These are phyloP conservation scores for Trypanosomatidae sp. DNA, from an alignment of 208 protist species.

Conservation along the genomic window DNA sequence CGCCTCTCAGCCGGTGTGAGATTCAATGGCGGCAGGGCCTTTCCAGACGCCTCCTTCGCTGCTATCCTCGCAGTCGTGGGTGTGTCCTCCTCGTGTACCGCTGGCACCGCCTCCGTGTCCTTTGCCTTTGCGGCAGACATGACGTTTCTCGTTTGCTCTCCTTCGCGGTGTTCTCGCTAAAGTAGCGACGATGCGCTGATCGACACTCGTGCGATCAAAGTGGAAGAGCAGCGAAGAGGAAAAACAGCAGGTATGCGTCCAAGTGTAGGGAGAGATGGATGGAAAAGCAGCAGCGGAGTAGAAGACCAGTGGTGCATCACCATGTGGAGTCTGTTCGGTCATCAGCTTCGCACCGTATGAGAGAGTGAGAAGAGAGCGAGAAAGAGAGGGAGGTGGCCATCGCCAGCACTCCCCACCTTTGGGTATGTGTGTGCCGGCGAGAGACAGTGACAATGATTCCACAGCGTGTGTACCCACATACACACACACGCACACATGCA, in stretches of 20 bases:
- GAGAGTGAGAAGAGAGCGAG: no score
- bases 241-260: not conserved
- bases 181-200: not conserved
- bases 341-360: not conserved
- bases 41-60: not conserved
- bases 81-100: not conserved
- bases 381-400: not conserved
- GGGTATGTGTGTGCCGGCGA: not conserved
- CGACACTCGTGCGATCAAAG: not conserved
- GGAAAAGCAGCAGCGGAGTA: not conserved
- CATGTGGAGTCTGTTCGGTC: not conserved
- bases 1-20: conserved; percentile 26
- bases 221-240: not conserved
- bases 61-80: not conserved
- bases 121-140: not conserved
- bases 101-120: not conserved
- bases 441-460: not conserved
- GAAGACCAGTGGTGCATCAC: not conserved
- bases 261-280: not conserved
- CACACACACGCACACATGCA: not conserved
- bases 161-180: not conserved
- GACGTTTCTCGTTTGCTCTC: no score
- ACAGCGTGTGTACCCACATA: no score
- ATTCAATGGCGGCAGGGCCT: not conserved
- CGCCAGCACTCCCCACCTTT: not conserved